These are phyloP conservation scores for Ettlia oleoabundans DNA, from an alignment of 139 green algal genomes.

Conservation along the genomic window DNA sequence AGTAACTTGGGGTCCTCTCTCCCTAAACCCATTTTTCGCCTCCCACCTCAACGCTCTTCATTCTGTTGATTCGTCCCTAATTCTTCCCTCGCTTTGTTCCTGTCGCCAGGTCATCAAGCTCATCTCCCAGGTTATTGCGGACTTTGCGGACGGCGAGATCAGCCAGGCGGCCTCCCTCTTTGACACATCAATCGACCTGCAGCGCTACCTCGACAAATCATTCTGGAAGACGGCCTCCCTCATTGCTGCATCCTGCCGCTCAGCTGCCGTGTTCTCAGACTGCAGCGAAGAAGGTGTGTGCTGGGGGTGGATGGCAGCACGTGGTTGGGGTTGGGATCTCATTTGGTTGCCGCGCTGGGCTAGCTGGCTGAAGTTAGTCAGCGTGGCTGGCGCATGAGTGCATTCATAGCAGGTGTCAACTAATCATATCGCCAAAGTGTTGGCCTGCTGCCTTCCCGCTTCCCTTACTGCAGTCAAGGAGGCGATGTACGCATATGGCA, in stretches of 20 bases:
- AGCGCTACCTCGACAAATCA: slow-evolving; percentile 94
- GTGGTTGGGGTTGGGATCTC: background rate
- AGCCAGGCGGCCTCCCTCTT: slow-evolving; percentile 87
- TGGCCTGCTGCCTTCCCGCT: background rate
- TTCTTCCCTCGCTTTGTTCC: background rate
- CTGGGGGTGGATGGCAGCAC: background rate
- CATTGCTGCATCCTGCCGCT: slow-evolving; percentile 95
- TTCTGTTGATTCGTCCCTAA: background rate
- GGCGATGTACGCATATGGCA: slow-evolving; percentile 96
- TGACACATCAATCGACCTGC: slow-evolving; percentile 85
- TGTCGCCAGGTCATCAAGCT: slow-evolving; percentile 96
- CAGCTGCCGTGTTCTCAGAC: slow-evolving; percentile 89
- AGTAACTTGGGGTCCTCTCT: too few relatives aligned
- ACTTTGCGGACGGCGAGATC: slow-evolving; percentile 99
- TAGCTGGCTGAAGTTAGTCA: too few relatives aligned
- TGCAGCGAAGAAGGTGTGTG: slow-evolving; percentile 47
- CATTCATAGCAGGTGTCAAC: too few relatives aligned
- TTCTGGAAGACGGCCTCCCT: slow-evolving; percentile 99
- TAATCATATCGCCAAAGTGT: too few relatives aligned
- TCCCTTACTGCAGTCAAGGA: slow-evolving; percentile 66
- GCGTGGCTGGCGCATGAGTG: too few relatives aligned
- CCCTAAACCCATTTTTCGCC: too few relatives aligned
- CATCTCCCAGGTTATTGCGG: slow-evolving; percentile 97
- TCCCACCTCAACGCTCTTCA: background rate
- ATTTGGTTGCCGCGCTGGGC: background rate